Conservation (phyloP, 345 rosid genomes). For the Populus simonii region DNA sequence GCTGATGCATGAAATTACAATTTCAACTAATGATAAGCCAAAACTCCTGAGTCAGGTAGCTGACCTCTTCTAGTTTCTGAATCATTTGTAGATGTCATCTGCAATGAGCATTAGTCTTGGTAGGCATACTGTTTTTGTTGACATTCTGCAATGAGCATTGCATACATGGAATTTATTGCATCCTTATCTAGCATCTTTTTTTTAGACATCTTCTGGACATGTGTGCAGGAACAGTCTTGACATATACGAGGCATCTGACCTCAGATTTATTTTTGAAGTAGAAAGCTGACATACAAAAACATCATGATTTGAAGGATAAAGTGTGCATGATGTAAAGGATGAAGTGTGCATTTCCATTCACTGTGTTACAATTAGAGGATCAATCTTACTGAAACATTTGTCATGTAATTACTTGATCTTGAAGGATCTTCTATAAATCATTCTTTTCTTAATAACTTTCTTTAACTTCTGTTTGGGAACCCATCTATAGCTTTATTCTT, state of each 20-base stretch:
- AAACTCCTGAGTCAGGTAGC: constrained; percentile 65
- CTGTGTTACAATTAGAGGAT: background rate
- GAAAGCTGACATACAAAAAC: background rate
- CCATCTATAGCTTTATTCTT: background rate
- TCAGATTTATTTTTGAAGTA: constrained; percentile 1
- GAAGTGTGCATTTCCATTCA: background rate
- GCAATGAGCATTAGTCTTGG: background rate
- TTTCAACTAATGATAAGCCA: constrained; percentile 63
- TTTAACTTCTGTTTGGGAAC: background rate
- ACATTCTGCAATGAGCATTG: constrained; percentile 1
- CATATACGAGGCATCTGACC: background rate
- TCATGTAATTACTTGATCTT: background rate
- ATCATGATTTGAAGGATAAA: background rate
- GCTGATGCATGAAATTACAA: constrained; percentile 68
- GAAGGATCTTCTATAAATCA: background rate
- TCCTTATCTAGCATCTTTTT: background rate
- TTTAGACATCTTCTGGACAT: background rate
- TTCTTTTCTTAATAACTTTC: background rate
- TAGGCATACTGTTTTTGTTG: background rate
- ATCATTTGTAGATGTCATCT: constrained; percentile 15
- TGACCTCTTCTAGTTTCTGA: constrained; percentile 5
- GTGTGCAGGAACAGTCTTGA: background rate
- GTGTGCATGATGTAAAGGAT: background rate
- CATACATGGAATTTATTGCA: background rate
- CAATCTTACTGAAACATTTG: background rate